A percentile compares a stretch with the other conserved stretches of the same genome.
Conservation (phyloP, 805 yeast species). For the Ogataea allantospora region DNA sequence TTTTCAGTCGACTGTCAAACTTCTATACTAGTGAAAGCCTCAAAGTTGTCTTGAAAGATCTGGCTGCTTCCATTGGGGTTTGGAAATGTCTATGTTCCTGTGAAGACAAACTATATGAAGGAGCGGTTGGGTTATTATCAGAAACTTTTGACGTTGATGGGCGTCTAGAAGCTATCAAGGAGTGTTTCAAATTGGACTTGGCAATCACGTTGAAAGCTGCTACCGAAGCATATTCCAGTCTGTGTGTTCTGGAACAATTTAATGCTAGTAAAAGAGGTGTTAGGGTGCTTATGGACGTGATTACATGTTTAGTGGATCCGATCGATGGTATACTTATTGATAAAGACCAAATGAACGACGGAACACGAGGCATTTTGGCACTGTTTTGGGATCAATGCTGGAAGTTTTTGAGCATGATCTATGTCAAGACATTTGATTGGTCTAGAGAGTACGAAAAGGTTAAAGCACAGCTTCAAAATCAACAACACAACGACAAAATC, state of each 20-base stretch:
- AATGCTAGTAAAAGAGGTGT: conserved; percentile 48
- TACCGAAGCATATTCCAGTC: conserved; percentile 26
- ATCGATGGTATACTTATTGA: conserved; percentile 50
- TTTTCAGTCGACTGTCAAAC: conserved; percentile 29
- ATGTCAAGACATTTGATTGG: conserved; percentile 71
- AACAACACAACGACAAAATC: conserved; percentile 24
- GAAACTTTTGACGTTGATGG: conserved; percentile 81
- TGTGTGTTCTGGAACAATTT: conserved; percentile 21
- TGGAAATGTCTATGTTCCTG: conserved; percentile 77
- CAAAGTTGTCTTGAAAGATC: conserved; percentile 39
- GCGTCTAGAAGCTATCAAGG: conserved; percentile 69
- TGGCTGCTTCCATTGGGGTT: conserved; percentile 54
- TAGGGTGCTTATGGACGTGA: conserved; percentile 70
- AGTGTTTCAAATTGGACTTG: conserved; percentile 46
- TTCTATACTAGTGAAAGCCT: conserved; percentile 18
- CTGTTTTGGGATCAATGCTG: conserved; percentile 70
- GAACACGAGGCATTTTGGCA: conserved; percentile 29
- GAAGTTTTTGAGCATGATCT: conserved; percentile 68
- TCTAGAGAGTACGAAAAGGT: conserved; percentile 42
- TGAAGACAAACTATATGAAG: conserved; percentile 54
- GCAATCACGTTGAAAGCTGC: conserved; percentile 45
- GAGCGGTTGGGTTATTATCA: conserved; percentile 67
- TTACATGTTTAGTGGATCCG: conserved; percentile 63
- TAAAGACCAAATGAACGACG: conserved; percentile 7
- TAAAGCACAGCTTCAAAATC: conserved; percentile 19